Conservation (phyloP, 306 rosid species). For the Quercus agrifolia region DNA sequence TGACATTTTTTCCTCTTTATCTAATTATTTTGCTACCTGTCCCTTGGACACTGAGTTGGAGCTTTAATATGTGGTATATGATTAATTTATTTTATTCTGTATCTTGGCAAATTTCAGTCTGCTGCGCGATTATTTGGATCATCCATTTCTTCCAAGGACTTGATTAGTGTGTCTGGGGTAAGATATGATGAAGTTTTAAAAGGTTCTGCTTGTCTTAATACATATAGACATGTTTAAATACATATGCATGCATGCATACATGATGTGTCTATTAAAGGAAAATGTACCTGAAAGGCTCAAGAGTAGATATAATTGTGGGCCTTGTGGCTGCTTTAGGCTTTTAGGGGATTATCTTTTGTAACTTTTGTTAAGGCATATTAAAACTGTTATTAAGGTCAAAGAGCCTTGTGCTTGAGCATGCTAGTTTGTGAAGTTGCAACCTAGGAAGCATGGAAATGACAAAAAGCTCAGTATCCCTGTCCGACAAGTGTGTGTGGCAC, state of each 20-base stretch:
- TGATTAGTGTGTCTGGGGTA: constrained; percentile 89
- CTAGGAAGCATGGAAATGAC: no score
- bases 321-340: background rate
- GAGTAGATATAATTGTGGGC: background rate
- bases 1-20: background rate
- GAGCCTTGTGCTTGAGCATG: background rate
- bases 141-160: constrained; percentile 69
- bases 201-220: background rate
- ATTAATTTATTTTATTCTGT: background rate
- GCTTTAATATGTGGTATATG: constrained; percentile 5
- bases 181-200: constrained; percentile 20
- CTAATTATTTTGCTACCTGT: background rate
- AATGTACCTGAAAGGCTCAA: no score
- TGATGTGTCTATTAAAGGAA: no score
- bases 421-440: constrained; percentile 1
- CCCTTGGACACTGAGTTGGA: background rate
- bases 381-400: background rate
- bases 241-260: background rate
- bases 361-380: background rate
- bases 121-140: constrained; percentile 96
- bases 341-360: background rate
- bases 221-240: no score
- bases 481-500: no score
- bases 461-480: no score
- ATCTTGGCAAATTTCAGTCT: constrained; percentile 53